phyloP scores from a whole-genome alignment of 495 filamentous ascomycete species.

The Podospora anserina region DNA sequence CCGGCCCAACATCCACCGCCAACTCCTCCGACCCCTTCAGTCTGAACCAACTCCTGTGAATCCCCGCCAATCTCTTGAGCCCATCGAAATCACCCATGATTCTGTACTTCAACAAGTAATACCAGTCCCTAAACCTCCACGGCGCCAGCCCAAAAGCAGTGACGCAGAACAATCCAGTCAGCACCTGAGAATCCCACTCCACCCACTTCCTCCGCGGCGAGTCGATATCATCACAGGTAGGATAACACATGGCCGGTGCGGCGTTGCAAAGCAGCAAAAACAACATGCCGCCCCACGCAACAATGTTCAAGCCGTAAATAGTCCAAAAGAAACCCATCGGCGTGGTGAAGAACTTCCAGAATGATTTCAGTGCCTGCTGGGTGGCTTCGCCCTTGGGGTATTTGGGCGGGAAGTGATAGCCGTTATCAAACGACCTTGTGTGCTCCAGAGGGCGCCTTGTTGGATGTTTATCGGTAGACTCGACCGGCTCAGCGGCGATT shows the following conservation, averaged over 20 bases:
- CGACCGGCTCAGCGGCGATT: background rate
- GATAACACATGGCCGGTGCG: slow-evolving; percentile 73
- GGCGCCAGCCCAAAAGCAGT: slow-evolving; percentile 81
- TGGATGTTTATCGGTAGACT: background rate
- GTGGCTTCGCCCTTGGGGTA: slow-evolving; percentile 60
- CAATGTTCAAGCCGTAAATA: slow-evolving; percentile 73
- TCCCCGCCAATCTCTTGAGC: slow-evolving; percentile 59
- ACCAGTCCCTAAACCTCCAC: slow-evolving; percentile 81
- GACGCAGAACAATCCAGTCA: slow-evolving; percentile 82
- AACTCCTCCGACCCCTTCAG: slow-evolving; percentile 55
- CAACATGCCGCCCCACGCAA: slow-evolving; percentile 89
- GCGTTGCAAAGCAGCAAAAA: slow-evolving; percentile 78
- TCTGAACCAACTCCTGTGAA: slow-evolving; percentile 69
- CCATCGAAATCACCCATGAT: slow-evolving; percentile 50
- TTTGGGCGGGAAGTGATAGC: slow-evolving; percentile 69
- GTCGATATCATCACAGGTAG: slow-evolving; percentile 67
- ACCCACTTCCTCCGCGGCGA: slow-evolving; percentile 76
- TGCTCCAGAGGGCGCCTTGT: background rate
- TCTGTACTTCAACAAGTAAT: slow-evolving; percentile 63
- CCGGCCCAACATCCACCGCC: slow-evolving; percentile 42
- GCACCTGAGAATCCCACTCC: slow-evolving; percentile 78
- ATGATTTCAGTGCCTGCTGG: slow-evolving; percentile 52
- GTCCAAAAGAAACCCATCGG: slow-evolving; percentile 70
- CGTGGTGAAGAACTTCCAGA: slow-evolving; percentile 55
- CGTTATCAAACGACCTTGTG: slow-evolving; percentile 47